Percentiles rank a stretch among this genome's conserved stretches.
Evolutionary conservation across 345 rosid species (phyloP).

Genomic region (Hibiscus tridactylites): DNA sequence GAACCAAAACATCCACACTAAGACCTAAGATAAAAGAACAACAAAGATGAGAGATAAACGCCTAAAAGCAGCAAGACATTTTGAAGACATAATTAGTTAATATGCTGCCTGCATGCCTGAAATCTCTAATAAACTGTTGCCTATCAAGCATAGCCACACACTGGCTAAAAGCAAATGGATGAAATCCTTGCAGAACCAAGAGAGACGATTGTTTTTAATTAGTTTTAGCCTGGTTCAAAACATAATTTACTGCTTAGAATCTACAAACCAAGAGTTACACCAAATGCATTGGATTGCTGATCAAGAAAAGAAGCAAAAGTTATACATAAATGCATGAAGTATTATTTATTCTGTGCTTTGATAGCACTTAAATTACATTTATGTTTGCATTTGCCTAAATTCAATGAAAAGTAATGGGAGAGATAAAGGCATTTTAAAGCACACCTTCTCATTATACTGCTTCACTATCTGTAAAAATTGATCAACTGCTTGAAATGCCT

Average conservation of each 20-base stretch:
- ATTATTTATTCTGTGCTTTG: not conserved
- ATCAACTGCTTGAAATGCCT: constrained; percentile 93
- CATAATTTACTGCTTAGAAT: not conserved
- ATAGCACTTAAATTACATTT: not conserved
- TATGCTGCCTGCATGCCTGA: not conserved
- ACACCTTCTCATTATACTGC: constrained; percentile 76
- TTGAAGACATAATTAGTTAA: not conserved
- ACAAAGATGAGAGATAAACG: not conserved
- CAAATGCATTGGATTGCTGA: not conserved
- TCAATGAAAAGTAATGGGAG: not conserved
- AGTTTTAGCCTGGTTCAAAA: not conserved
- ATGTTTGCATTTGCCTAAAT: not conserved
- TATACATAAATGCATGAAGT: not conserved
- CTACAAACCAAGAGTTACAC: not conserved
- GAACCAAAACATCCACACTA: not conserved
- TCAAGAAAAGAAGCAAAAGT: not conserved
- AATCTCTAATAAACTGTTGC: not conserved
- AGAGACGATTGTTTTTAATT: not conserved
- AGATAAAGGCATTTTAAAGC: constrained; percentile 3
- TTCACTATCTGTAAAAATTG: constrained; percentile 83
- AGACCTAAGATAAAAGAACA: not conserved
- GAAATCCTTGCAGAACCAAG: not conserved
- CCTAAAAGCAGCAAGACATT: not conserved
- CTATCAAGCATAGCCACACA: not conserved
- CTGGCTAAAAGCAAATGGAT: not conserved